A percentile compares a stretch with the other conserved stretches of the same genome.
Conservation (phyloP, 805 yeast species). For the Jamesozyma piceae region DNA sequence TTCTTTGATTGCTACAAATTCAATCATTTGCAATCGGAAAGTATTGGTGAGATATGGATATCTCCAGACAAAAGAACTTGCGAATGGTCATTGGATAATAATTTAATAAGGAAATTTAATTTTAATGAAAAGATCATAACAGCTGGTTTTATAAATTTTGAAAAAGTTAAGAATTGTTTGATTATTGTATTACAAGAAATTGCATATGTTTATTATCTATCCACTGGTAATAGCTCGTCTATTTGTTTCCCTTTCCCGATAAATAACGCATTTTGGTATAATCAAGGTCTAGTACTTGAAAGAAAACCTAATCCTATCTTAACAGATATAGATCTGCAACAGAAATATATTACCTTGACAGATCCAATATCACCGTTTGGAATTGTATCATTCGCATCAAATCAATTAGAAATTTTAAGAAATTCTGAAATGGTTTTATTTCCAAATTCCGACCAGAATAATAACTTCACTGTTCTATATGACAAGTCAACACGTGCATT, state of each 20-base stretch:
- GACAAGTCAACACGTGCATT: slow-evolving; percentile 13
- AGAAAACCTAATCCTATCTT: slow-evolving; percentile 27
- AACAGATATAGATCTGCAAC: slow-evolving; percentile 5
- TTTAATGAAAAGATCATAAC: slow-evolving; percentile 39
- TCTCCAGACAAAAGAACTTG: slow-evolving; percentile 31
- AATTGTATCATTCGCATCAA: slow-evolving; percentile 57
- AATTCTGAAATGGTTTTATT: slow-evolving; percentile 18
- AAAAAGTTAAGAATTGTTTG: slow-evolving; percentile 31
- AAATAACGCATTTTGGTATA: slow-evolving; percentile 51
- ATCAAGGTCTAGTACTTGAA: slow-evolving; percentile 59
- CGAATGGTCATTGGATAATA: slow-evolving; percentile 31
- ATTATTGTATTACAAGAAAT: slow-evolving; percentile 53
- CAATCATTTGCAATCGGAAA: neutral
- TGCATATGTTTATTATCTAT: slow-evolving; percentile 49
- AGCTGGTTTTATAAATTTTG: slow-evolving; percentile 55
- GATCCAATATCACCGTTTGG: slow-evolving; percentile 75
- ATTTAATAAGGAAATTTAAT: slow-evolving; percentile 31
- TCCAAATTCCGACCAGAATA: slow-evolving; percentile 20
- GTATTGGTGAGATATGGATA: slow-evolving; percentile 19
- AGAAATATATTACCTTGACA: slow-evolving; percentile 51
- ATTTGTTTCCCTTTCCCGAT: slow-evolving; percentile 64
- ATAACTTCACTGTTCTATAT: slow-evolving; percentile 21
- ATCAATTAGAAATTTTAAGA: slow-evolving; percentile 17
- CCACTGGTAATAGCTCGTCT: slow-evolving; percentile 48
- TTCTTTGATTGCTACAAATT: slow-evolving; percentile 1